Evolutionary conservation across 1,139 yeast species (phyloP).

Genomic region (Saccharomyces hybrid): DNA sequence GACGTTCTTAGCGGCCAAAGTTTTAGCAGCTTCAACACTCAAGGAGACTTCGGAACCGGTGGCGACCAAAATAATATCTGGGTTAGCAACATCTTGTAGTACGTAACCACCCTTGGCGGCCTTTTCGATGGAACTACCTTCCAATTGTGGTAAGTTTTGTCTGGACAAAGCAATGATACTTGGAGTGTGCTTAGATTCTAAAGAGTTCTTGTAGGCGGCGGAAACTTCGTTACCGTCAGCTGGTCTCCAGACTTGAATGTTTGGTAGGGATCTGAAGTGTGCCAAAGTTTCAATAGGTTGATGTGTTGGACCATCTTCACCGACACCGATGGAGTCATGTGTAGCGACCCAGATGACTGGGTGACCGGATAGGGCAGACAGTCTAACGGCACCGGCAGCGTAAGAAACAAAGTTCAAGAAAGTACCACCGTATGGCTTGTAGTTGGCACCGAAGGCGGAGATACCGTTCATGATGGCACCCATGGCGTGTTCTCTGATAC

Average conservation of each 20-base stretch:
- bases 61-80: slow-evolving; percentile 75
- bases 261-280: slow-evolving; percentile 95
- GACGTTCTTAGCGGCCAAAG: slow-evolving; percentile 57
- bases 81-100: slow-evolving; percentile 49
- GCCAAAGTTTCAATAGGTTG: slow-evolving; percentile 99
- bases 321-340: slow-evolving; percentile 97
- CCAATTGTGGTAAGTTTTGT: slow-evolving; percentile 95
- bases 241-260: slow-evolving; percentile 96
- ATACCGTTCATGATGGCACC: slow-evolving; percentile 99
- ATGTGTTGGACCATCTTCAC: slow-evolving; percentile 99
- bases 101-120: slow-evolving; percentile 96
- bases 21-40: slow-evolving; percentile 73
- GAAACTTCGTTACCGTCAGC: slow-evolving; percentile 99
- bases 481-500: slow-evolving; percentile 99
- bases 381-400: slow-evolving; percentile 95
- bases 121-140: slow-evolving; percentile 85
- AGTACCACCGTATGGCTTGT: slow-evolving; percentile 93
- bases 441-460: slow-evolving; percentile 89
- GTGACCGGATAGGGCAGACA: slow-evolving; percentile 87
- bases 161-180: slow-evolving; percentile 88
- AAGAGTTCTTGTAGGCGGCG: slow-evolving; percentile 85
- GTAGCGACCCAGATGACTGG: slow-evolving; percentile 97
- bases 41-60: slow-evolving; percentile 95
- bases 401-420: slow-evolving; percentile 97
- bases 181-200: slow-evolving; percentile 70